Conservation (phyloP, 2,329 filamentous ascomycete species). For the Monilinia fructicola region DNA sequence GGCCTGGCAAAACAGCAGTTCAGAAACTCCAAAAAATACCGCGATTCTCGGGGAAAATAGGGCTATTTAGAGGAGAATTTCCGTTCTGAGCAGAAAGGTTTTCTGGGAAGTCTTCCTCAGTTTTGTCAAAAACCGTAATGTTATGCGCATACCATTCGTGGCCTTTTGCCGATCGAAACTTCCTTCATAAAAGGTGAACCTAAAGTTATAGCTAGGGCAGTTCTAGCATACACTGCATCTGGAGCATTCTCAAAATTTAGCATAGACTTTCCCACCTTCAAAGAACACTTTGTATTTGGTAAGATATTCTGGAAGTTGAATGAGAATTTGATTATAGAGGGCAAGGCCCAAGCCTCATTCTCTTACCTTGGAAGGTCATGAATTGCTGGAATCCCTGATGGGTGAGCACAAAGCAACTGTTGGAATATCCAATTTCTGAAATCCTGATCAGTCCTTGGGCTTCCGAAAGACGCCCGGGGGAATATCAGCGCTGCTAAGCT, state of each 20-base stretch:
- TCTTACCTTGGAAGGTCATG: not conserved
- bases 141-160: too few relatives aligned
- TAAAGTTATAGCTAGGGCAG: not conserved
- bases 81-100: too few relatives aligned
- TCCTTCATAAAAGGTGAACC: not conserved
- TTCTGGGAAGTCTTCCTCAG: too few relatives aligned
- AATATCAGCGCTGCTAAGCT: constrained; percentile 1
- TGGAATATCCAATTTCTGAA: not conserved
- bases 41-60: too few relatives aligned
- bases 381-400: not conserved
- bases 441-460: not conserved
- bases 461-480: not conserved
- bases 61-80: too few relatives aligned
- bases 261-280: not conserved
- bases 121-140: too few relatives aligned
- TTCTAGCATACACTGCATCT: constrained; percentile 4
- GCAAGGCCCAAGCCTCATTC: not conserved
- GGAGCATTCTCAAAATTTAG: not conserved
- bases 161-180: not conserved
- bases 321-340: not conserved
- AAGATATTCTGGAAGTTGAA: not conserved
- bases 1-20: too few relatives aligned
- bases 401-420: not conserved
- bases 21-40: too few relatives aligned
- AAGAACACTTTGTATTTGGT: not conserved